Evolutionary conservation across 257 asterid species (phyloP).

Genomic region (Solanum arcanum): DNA sequence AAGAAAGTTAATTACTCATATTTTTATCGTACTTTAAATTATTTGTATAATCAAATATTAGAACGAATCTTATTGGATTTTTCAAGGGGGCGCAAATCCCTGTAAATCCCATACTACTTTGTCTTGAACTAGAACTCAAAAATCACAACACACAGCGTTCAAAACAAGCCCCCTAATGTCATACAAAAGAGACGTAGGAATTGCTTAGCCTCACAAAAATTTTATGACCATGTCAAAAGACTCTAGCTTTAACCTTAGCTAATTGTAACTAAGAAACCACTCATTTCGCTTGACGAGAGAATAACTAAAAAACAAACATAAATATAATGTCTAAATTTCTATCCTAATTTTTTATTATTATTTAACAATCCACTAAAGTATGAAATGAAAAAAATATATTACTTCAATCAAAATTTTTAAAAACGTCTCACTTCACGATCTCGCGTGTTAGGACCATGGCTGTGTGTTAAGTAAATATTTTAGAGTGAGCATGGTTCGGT

Average conservation of each 20-base stretch:
- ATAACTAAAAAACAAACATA: neutral
- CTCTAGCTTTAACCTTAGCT: neutral
- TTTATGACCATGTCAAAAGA: neutral
- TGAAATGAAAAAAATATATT: fast-evolving
- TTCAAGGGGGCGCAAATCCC: neutral
- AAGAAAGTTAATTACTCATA: too few species aligned
- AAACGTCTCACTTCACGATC: neutral
- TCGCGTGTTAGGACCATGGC: neutral
- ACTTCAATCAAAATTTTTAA: fast-evolving
- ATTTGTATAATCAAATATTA: neutral
- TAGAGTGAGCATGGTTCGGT: neutral
- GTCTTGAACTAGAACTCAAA: neutral
- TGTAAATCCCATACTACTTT: neutral
- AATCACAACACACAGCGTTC: neutral
- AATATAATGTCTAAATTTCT: too few species aligned
- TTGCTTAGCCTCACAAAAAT: neutral
- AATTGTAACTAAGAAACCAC: neutral
- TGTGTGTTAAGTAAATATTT: neutral
- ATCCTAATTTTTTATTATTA: too few species aligned
- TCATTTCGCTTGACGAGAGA: too few species aligned
- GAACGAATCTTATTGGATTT: neutral
- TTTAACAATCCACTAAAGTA: too few species aligned
- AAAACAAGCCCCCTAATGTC: neutral
- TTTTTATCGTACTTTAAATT: neutral
- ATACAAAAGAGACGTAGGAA: neutral